Conservation (phyloP, 768 basidiomycete genomes). For the Collybia sordida region DNA sequence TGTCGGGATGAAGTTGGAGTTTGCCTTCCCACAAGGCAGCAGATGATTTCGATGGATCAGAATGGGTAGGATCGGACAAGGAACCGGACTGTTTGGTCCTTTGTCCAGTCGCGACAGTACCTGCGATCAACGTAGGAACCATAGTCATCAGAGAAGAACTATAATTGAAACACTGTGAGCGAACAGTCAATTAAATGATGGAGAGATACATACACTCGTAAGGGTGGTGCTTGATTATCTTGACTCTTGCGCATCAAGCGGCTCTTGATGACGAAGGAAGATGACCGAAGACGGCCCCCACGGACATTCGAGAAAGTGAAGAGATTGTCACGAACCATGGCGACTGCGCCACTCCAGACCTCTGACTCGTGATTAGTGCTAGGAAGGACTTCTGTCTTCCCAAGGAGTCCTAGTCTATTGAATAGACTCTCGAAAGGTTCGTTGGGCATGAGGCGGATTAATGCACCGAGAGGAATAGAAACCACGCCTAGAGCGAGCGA, state of each 20-base stretch:
- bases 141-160: conserved; percentile 49
- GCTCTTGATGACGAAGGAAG: conserved; percentile 82
- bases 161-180: conserved; percentile 7
- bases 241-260: conserved; percentile 55
- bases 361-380: conserved; percentile 56
- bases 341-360: conserved; percentile 78
- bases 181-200: not conserved
- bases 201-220: conserved; percentile 40
- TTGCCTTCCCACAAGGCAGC: conserved; percentile 84
- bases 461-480: conserved; percentile 83
- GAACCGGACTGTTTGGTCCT: conserved; percentile 58
- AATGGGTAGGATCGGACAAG: conserved; percentile 71
- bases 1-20: conserved; percentile 87
- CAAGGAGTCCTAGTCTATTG: conserved; percentile 53
- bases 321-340: conserved; percentile 84
- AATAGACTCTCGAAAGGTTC: conserved; percentile 67
- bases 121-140: conserved; percentile 43
- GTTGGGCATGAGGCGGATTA: conserved; percentile 82
- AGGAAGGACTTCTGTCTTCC: conserved; percentile 66
- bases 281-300: conserved; percentile 85
- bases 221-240: conserved; percentile 45
- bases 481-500: conserved; percentile 84
- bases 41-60: conserved; percentile 78
- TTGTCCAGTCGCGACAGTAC: conserved; percentile 63
- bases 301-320: conserved; percentile 78